Base-by-base conservation (phyloP, 352 stramenopile species). In the Plasmopara viticola region DNA sequence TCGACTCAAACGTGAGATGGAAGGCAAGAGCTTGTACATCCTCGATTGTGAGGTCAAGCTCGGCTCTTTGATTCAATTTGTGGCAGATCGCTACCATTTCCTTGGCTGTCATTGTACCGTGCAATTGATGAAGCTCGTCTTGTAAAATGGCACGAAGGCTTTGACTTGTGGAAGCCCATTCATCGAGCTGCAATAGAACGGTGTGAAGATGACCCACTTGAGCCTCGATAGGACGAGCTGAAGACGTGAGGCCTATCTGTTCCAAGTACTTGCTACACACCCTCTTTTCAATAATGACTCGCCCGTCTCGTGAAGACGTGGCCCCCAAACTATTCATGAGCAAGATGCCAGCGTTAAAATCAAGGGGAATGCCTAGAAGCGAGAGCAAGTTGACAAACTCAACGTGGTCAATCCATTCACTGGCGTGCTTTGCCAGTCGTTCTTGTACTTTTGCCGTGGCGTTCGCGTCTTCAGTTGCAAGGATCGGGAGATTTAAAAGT, bases 301-400 rank as follows among this genome's bases (percentile, higher is more conserved):
- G 49, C 0, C 48, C 58, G 15, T 31, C 18, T 29, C 14, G 33
- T 25, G 46, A 49, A 0, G 40, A 20, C 5, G 48, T 40, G 5
- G 59, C 56, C 13, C 71, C 64, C 2, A 86, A 58, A 2, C 76
- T 63, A 5, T 66, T 64, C 70, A 87, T 80, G 5, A 90, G 41
- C 0, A 90, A 40, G 7, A 48, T 31, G 6, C 66, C 48, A 37
- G 87, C 76, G 9, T 55, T 37, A 10, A 44, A 49, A 13, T 60
- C 60, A 6, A 84, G 43, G 6, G 71, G 57, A n/a, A 90, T 58
- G 10, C 79, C 79, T 3, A 90, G 51, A 0, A 58, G 30, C 2
- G 51, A 37, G 2, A 86, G 45, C 12, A 87, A 58, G 0, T 64
- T 35, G 0, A 54, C 34, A 47, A 90, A 90, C 51, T 90, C 79